Percentiles rank a stretch among this genome's conserved stretches.
phyloP scores from a whole-genome alignment of 169 alveolate species.

The Plasmodium blacklocki region DNA sequence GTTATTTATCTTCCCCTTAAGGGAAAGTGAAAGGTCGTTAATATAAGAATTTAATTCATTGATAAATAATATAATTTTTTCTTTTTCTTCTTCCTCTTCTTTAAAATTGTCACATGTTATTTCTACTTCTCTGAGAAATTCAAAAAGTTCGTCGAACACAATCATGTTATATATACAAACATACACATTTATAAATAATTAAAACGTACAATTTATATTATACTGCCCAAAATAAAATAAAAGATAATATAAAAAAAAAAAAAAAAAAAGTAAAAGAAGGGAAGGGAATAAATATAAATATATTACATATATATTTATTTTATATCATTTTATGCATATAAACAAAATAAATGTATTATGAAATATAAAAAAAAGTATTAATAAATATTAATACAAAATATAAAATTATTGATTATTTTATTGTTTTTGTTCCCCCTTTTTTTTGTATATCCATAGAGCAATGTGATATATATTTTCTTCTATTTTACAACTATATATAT shows the following conservation, averaged over 20 bases:
- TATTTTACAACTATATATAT: too few relatives aligned
- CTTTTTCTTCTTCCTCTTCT: constrained; percentile 45
- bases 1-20: constrained; percentile 22
- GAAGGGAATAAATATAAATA: background rate
- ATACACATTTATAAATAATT: background rate
- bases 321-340: too few relatives aligned
- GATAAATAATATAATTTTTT: constrained; percentile 28
- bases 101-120: constrained; percentile 51
- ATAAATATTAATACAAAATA: too few relatives aligned
- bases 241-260: background rate
- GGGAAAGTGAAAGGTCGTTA: constrained; percentile 28
- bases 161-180: constrained; percentile 7
- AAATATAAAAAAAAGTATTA: too few relatives aligned
- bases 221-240: background rate
- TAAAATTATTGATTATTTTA: too few relatives aligned
- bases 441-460: too few relatives aligned
- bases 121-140: constrained; percentile 53
- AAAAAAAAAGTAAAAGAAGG: background rate
- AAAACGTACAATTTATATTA: too few relatives aligned
- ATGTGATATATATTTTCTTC: too few relatives aligned
- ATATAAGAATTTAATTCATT: constrained; percentile 39
- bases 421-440: too few relatives aligned
- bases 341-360: too few relatives aligned
- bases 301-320: too few relatives aligned
- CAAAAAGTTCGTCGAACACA: constrained; percentile 56